Base-by-base conservation (phyloP, 176 grass and related monocot genomes). In the Bromus sterilis region DNA sequence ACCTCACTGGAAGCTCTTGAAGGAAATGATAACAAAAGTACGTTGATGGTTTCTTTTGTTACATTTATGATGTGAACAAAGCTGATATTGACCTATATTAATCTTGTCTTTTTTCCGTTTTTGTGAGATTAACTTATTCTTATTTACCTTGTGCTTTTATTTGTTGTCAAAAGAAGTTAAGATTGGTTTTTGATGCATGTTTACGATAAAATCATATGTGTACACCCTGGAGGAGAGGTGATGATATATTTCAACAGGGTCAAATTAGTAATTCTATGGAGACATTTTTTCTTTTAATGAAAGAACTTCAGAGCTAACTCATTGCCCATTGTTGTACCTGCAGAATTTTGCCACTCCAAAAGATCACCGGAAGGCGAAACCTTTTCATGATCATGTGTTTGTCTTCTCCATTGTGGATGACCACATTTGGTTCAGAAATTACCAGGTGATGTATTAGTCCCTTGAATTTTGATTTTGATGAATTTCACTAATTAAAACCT, bases 381-480 rank as follows among this genome's bases (percentile, higher is more conserved):
- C 92, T 59, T 97, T 85, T n/a, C n/a, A n/a, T n/a, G n/a, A n/a
- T n/a, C n/a, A n/a, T n/a, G n/a, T n/a, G n/a, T n/a, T n/a, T n/a
- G 86, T 89, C 68, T 97, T 97, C 83, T 93, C 92, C 36, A 91
- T 97, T 11, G 77, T 94, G 21, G 95, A 97, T 85, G 86, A 88
- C 23, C 95, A 97, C 82, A 66, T 97, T 80, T 97, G 95, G 92
- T 94, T 97, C 76, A 82, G 95, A 63, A 97, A 94, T 88, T 97
- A 97, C 67, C 95, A 97, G 92, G 95, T 94, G 34, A 85, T 35
- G 2, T 37, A 58, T 76, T 58, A 23, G 4, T 37, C 48, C 41
- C 46, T 75, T 77, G 56, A 32, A 35, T 89, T 57, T 29, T 74
- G 3, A 20, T 81, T 81, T 21, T 18, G 6, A 66, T 73, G 11